Base-by-base conservation (phyloP, 2,329 filamentous ascomycete species). In the Trichoderma polysporum region DNA sequence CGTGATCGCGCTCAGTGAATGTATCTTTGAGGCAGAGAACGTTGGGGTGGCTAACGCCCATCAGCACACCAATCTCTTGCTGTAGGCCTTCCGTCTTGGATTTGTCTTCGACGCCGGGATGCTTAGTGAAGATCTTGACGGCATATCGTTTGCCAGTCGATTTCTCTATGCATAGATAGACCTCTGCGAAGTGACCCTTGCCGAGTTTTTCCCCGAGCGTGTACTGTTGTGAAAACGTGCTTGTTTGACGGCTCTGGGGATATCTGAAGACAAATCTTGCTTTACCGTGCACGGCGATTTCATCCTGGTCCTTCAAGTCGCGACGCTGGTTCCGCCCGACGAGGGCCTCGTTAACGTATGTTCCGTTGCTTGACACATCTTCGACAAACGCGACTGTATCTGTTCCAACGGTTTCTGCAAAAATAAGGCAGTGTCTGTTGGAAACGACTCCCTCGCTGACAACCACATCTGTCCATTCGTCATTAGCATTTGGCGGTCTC, bases 21-120 rank as follows among this genome's bases (percentile, higher is more conserved):
- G 93, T 97, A 71, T 97, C 94, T 78, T 97, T 97, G 65, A 99
- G 83, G 76, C 94, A 97, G 15, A 99, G 84, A 62, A 99, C 86
- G 71, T 96, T 95, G 4, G 93, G 92, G 77, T 99, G 95, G 76
- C 91, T 97, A 69, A 99, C 93, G n/a, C 93, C 89, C 93, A 97
- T 98, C 68, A 99, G 81, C 17, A 99, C 92, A 25, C 92, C 94
- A 76, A 99, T 97, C 77, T 99, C 96, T 77, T 98, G 94, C 76
- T 97, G 93, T 53, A 98, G 80, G 2, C 92, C 90, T 68, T 97
- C 93, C 6, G 90, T 89, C 78, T 94, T 94, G 19, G 92, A 91
- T 70, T 87, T 88, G 71, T 97, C 93, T 47, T 94, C 93, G 68
- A 90, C 85, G n/a, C 91, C 91, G 2, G 89, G 85, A 5, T 91